Evolutionary conservation across 2,329 filamentous ascomycete genomes (phyloP).

Genomic region (Alternaria arbusti): DNA sequence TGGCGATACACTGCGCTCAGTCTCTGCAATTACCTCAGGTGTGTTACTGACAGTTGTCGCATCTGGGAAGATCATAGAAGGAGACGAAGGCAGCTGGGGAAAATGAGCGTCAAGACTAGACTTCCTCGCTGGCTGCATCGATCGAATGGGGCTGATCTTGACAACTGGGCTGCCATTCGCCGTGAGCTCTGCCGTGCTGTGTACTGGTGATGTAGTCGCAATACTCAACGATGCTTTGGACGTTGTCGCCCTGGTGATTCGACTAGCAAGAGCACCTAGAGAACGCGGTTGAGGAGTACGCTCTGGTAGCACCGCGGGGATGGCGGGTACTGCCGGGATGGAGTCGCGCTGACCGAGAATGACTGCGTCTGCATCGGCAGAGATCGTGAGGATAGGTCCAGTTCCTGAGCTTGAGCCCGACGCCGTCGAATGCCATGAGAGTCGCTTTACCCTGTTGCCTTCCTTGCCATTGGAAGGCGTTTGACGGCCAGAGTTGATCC

Average conservation of each 20-base stretch:
- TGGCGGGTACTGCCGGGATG: conserved; percentile 14
- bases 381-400: conserved; percentile 31
- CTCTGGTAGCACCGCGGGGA: not conserved
- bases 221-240: conserved; percentile 7
- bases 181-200: conserved; percentile 2
- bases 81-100: not conserved
- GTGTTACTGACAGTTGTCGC: not conserved
- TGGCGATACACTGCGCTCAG: not conserved
- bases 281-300: conserved; percentile 7
- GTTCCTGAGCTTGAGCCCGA: conserved; percentile 12
- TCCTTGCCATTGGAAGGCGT: conserved; percentile 12
- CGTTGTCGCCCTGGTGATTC: conserved; percentile 14
- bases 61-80: not conserved
- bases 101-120: not conserved
- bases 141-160: conserved; percentile 28
- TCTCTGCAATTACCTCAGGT: not conserved
- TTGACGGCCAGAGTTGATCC: not conserved
- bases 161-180: not conserved
- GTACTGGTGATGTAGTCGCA: conserved; percentile 11
- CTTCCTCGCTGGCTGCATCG: conserved; percentile 30
- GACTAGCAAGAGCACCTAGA: conserved; percentile 14
- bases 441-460: conserved; percentile 24
- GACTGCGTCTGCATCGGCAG: conserved; percentile 33
- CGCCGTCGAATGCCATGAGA: conserved; percentile 23
- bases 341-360: conserved; percentile 18